Conservation (phyloP, 2,329 filamentous ascomycete genomes). For the Chaetothyriales sp. region DNA sequence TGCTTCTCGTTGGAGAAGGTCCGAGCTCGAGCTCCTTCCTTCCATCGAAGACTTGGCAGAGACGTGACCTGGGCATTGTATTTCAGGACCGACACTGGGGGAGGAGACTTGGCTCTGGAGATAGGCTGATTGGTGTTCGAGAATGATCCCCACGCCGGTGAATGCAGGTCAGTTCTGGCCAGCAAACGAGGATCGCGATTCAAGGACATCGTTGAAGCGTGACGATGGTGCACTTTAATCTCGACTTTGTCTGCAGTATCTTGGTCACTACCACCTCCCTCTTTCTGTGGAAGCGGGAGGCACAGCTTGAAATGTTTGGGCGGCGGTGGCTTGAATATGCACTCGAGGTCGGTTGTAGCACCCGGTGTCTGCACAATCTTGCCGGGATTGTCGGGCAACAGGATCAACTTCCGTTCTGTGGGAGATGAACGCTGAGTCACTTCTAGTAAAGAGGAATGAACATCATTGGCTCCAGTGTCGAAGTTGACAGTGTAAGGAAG, state of each 20-base stretch:
- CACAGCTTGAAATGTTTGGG: slow-evolving; percentile 5
- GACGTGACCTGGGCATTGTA: slow-evolving; percentile 27
- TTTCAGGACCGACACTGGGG: slow-evolving; percentile 62
- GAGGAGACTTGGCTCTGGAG: slow-evolving; percentile 59
- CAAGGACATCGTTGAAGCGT: slow-evolving; percentile 13
- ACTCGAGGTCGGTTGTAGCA: slow-evolving; percentile 30
- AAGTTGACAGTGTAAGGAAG: slow-evolving; percentile 89
- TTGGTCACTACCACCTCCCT: slow-evolving; percentile 38
- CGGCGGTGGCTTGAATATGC: slow-evolving; percentile 24
- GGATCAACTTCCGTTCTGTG: slow-evolving; percentile 1
- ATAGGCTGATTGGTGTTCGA: slow-evolving; percentile 61
- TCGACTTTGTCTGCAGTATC: slow-evolving; percentile 27
- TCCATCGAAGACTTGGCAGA: slow-evolving; percentile 2
- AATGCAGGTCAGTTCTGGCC: slow-evolving; percentile 59
- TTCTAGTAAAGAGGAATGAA: slow-evolving; percentile 3
- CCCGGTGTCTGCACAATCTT: slow-evolving; percentile 25
- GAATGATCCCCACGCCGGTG: slow-evolving; percentile 59
- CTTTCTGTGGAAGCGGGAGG: slow-evolving; percentile 25
- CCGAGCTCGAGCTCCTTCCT: slow-evolving; percentile 16
- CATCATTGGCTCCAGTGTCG: slow-evolving; percentile 35
- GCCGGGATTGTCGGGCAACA: background rate
- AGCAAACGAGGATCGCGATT: slow-evolving; percentile 34
- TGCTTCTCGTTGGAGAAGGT: slow-evolving; percentile 51
- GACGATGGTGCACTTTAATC: background rate
- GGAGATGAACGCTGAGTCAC: slow-evolving; percentile 1